Percentiles rank a stretch among this genome's conserved stretches.
Evolutionary conservation across 805 yeast genomes (phyloP).

Genomic region (Candida glaebosa): DNA sequence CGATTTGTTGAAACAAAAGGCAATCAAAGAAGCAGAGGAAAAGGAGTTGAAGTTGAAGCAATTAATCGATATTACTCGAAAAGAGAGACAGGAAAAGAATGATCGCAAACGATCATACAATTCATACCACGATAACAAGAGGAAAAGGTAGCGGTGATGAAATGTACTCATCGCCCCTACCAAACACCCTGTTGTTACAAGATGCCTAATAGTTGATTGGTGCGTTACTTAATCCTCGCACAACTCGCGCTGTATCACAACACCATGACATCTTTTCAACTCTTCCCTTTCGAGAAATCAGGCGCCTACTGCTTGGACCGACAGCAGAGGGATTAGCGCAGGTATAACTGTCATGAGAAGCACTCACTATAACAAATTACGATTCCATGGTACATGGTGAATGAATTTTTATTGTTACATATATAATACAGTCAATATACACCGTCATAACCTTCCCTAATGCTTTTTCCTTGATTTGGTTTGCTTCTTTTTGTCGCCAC

Average conservation of each 20-base stretch:
- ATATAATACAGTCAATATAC: not conserved
- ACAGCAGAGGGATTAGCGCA: too few species aligned
- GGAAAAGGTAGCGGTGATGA: constrained; percentile 8
- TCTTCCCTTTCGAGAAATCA: too few species aligned
- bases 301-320: too few species aligned
- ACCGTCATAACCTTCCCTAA: not conserved
- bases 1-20: constrained; percentile 22
- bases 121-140: constrained; percentile 10
- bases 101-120: constrained; percentile 7
- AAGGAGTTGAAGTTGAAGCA: constrained; percentile 26
- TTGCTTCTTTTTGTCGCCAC: constrained; percentile 37
- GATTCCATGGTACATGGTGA: too few species aligned
- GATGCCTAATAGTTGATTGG: too few species aligned
- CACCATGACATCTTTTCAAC: too few species aligned
- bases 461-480: constrained; percentile 10
- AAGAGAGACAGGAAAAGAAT: constrained; percentile 11
- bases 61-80: constrained; percentile 25
- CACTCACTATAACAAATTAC: too few species aligned
- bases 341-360: too few species aligned
- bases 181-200: too few species aligned
- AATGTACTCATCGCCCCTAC: too few species aligned
- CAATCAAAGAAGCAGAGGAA: constrained; percentile 22
- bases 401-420: not conserved
- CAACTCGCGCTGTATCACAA: too few species aligned
- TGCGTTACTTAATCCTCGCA: too few species aligned